phyloP scores from a whole-genome alignment of 495 filamentous ascomycete genomes.

The Zalerion maritima region DNA sequence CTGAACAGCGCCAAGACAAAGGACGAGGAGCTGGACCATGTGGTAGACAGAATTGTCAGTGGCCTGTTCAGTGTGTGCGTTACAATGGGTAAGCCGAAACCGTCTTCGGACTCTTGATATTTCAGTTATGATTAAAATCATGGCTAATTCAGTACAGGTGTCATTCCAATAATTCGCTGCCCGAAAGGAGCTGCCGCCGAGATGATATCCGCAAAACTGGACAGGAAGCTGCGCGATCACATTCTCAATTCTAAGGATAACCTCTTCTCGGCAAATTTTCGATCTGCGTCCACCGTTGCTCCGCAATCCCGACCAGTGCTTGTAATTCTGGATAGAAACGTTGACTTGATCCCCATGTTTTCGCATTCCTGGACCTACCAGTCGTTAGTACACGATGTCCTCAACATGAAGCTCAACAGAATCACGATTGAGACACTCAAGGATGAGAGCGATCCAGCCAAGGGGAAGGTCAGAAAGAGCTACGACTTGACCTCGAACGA shows the following conservation, averaged over 20 bases:
- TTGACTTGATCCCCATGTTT: conserved; percentile 95
- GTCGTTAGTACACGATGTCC: conserved; percentile 85
- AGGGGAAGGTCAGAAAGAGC: conserved; percentile 58
- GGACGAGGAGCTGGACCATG: conserved; percentile 74
- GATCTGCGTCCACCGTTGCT: conserved; percentile 20
- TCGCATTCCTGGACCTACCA: conserved; percentile 99
- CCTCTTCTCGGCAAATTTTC: conserved; percentile 45
- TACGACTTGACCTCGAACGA: conserved; percentile 87
- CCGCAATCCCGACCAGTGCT: conserved; percentile 67
- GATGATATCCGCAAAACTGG: conserved; percentile 83
- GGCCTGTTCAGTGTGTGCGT: conserved; percentile 93
- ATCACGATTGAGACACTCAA: conserved; percentile 77
- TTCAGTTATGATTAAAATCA: conserved; percentile 1
- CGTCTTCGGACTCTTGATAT: background rate
- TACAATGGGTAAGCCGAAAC: conserved; percentile 61
- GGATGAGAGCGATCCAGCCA: conserved; percentile 59
- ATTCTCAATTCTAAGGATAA: conserved; percentile 96
- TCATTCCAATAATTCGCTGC: conserved; percentile 87
- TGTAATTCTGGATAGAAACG: conserved; percentile 82
- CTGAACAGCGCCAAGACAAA: conserved; percentile 85
- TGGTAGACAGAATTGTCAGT: conserved; percentile 82
- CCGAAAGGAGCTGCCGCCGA: conserved; percentile 88
- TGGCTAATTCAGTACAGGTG: conserved; percentile 31
- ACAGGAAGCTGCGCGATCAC: conserved; percentile 91
- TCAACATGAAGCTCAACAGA: conserved; percentile 88